A percentile compares a stretch with the other conserved stretches of the same genome.
These are phyloP conservation scores for Calonectria pauciramosa DNA, from an alignment of 2,329 filamentous ascomycete genomes.

Conservation along the genomic window DNA sequence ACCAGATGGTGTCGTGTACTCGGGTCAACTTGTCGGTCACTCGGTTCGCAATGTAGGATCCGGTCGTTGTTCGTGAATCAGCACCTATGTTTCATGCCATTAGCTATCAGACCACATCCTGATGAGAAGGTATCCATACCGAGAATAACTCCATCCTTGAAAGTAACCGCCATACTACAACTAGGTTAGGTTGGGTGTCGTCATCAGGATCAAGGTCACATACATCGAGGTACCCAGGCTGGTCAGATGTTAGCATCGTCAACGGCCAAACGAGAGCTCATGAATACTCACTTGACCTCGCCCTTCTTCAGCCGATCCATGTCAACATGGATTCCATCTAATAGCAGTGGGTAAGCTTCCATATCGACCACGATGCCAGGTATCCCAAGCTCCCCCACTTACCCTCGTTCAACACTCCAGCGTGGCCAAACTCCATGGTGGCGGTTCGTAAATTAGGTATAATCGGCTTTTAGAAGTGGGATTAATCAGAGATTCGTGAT, in stretches of 20 bases:
- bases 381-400: slow-evolving; percentile 45
- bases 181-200: slow-evolving; percentile 45
- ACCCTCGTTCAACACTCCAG: slow-evolving; percentile 76
- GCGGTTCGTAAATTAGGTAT: slow-evolving; percentile 5
- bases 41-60: slow-evolving; percentile 98
- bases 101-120: slow-evolving; percentile 15
- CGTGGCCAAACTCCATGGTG: slow-evolving; percentile 74
- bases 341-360: slow-evolving; percentile 39
- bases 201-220: slow-evolving; percentile 52
- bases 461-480: background rate
- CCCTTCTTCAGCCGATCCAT: slow-evolving; percentile 99
- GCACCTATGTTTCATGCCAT: slow-evolving; percentile 69
- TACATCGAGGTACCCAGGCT: slow-evolving; percentile 98
- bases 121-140: slow-evolving; percentile 60
- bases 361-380: slow-evolving; percentile 27
- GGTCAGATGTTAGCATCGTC: slow-evolving; percentile 49
- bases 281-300: slow-evolving; percentile 89
- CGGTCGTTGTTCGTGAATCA: slow-evolving; percentile 97
- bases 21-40: slow-evolving; percentile 99
- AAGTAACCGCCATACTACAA: slow-evolving; percentile 95
- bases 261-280: background rate
- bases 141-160: slow-evolving; percentile 97
- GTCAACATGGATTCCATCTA: slow-evolving; percentile 99
- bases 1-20: slow-evolving; percentile 99
- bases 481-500: slow-evolving; percentile 21